phyloP scores from a whole-genome alignment of 768 basidiomycete genomes.

The Xerocomellus dryophilus region DNA sequence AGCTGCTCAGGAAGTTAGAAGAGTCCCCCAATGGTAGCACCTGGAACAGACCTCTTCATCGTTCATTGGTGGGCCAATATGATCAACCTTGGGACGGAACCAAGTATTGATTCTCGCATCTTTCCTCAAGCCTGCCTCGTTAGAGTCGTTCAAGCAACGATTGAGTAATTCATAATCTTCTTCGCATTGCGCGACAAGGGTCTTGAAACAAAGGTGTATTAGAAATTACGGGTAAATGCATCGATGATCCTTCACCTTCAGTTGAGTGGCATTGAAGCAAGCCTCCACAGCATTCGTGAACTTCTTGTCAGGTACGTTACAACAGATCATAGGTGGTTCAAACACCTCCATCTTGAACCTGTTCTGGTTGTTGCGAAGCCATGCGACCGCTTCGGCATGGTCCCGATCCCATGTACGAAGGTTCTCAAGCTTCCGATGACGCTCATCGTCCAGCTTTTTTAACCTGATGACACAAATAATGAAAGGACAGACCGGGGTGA shows the following conservation, averaged over 20 bases:
- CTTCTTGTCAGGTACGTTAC: slow-evolving; percentile 60
- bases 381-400: slow-evolving; percentile 61
- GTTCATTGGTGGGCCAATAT: slow-evolving; percentile 52
- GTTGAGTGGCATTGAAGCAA: slow-evolving; percentile 53
- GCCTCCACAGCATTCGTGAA: slow-evolving; percentile 73
- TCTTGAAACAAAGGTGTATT: slow-evolving; percentile 42
- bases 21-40: not conserved
- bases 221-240: not conserved
- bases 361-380: slow-evolving; percentile 65
- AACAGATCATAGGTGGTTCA: slow-evolving; percentile 76
- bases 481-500: not conserved
- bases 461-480: slow-evolving; percentile 40
- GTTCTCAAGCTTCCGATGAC: slow-evolving; percentile 55
- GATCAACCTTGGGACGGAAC: slow-evolving; percentile 50
- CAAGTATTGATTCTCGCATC: slow-evolving; percentile 59
- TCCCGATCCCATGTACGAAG: slow-evolving; percentile 55
- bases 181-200: slow-evolving; percentile 78
- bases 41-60: slow-evolving; percentile 50
- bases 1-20: slow-evolving; percentile 46
- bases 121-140: slow-evolving; percentile 49
- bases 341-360: slow-evolving; percentile 79
- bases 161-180: slow-evolving; percentile 79
- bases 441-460: slow-evolving; percentile 49
- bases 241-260: slow-evolving; percentile 51
- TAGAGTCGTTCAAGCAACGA: slow-evolving; percentile 59